These are phyloP conservation scores for Heterotrichella gracilis DNA, from an alignment of 352 stramenopile species.

Conservation along the genomic window DNA sequence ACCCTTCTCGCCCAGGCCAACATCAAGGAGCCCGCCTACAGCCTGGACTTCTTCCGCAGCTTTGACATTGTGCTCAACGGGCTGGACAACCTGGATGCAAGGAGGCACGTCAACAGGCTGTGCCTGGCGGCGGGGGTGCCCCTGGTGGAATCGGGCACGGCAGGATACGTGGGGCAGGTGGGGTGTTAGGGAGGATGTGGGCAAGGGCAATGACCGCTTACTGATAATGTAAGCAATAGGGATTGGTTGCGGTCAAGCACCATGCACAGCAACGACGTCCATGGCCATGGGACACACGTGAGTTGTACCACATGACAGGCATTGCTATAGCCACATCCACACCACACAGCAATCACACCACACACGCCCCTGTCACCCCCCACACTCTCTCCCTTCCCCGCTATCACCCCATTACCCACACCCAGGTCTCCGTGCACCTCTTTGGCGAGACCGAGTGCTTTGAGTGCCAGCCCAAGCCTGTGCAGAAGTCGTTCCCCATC, in stretches of 20 bases:
- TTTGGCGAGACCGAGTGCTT: constrained; percentile 87
- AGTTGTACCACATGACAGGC: too few relatives aligned
- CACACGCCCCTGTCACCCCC: too few relatives aligned
- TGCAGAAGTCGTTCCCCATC: constrained; percentile 91
- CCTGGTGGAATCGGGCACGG: constrained; percentile 84
- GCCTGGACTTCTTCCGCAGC: constrained; percentile 59
- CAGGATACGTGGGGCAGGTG: constrained; percentile 77
- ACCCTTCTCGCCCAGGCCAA: too few relatives aligned
- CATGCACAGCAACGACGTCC: too few relatives aligned
- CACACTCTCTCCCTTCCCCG: too few relatives aligned
- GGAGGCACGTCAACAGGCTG: constrained; percentile 89
- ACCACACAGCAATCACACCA: not conserved
- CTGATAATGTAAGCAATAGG: too few relatives aligned
- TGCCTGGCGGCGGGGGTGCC: constrained; percentile 49
- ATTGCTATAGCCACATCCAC: too few relatives aligned
- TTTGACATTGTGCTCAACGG: constrained; percentile 95
- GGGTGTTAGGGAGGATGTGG: too few relatives aligned
- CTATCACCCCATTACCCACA: not conserved
- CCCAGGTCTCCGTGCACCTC: not conserved
- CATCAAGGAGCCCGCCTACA: constrained; percentile 52
- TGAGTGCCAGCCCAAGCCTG: constrained; percentile 67
- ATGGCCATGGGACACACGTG: too few relatives aligned
- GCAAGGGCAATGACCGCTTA: too few relatives aligned
- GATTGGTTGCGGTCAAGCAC: too few relatives aligned
- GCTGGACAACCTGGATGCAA: constrained; percentile 88